A percentile compares a stretch with the other conserved stretches of the same genome.
These are phyloP conservation scores for Yarrowia sp. DNA, from an alignment of 805 yeast genomes.

Conservation along the genomic window DNA sequence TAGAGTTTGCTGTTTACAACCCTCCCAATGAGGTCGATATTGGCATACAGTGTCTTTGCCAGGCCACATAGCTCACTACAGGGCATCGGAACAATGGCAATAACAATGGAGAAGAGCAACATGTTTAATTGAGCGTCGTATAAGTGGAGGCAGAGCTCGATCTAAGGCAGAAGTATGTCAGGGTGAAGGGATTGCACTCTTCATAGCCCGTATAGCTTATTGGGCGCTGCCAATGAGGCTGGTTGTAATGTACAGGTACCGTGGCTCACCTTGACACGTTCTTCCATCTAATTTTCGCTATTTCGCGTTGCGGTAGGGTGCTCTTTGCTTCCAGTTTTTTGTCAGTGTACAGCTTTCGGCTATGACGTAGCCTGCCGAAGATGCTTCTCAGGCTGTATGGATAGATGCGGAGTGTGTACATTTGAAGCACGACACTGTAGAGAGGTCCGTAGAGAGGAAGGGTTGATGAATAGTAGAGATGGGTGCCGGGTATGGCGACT, in stretches of 20 bases:
- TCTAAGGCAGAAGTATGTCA: too few species aligned
- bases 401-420: constrained; percentile 19
- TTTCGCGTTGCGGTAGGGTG: constrained; percentile 25
- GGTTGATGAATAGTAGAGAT: background rate
- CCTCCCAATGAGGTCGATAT: constrained; percentile 31
- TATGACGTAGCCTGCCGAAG: constrained; percentile 12
- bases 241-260: background rate
- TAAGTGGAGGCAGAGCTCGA: background rate
- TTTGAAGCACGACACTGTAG: constrained; percentile 16
- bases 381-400: background rate
- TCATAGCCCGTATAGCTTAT: too few species aligned
- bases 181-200: too few species aligned
- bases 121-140: constrained; percentile 6
- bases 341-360: constrained; percentile 10
- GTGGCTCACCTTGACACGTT: constrained; percentile 22
- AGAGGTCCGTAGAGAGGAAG: background rate
- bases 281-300: background rate
- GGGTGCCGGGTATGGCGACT: too few species aligned
- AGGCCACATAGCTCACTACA: constrained; percentile 13
- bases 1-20: constrained; percentile 26
- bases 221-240: background rate
- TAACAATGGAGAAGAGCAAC: background rate
- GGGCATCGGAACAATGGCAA: constrained; percentile 37
- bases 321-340: constrained; percentile 2
- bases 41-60: constrained; percentile 28